Percentiles rank a stretch among this genome's conserved stretches.
Conservation (phyloP, 1,284 basidiomycete genomes). For the Malassezia psittaci region DNA sequence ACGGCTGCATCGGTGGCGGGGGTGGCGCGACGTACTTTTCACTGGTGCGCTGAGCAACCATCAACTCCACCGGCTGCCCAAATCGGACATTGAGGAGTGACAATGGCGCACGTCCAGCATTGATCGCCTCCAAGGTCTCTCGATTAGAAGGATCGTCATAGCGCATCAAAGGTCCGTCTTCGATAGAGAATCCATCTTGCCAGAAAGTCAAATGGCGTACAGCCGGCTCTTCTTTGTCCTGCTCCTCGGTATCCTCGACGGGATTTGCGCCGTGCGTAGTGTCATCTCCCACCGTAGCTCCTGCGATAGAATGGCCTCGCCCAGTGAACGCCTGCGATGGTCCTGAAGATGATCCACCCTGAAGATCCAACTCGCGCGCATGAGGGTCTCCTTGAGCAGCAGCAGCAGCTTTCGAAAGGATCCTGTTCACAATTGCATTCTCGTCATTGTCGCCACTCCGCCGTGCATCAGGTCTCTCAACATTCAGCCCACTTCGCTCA, state of each 20-base stretch:
- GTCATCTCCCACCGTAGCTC: conserved; percentile 25
- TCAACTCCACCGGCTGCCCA: conserved; percentile 76
- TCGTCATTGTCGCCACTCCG: conserved; percentile 51
- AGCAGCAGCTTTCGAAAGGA: conserved; percentile 64
- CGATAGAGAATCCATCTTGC: conserved; percentile 85
- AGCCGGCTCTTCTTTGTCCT: conserved; percentile 54
- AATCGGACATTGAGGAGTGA: conserved; percentile 64
- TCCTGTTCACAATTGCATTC: conserved; percentile 61
- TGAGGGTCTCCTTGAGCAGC: conserved; percentile 50
- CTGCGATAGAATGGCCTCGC: conserved; percentile 16
- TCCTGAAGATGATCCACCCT: background rate
- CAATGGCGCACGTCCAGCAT: conserved; percentile 70
- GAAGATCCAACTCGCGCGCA: background rate
- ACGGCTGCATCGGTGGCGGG: conserved; percentile 52
- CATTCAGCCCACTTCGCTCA: conserved; percentile 65
- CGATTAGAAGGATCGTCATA: conserved; percentile 74
- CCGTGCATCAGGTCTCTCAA: conserved; percentile 67
- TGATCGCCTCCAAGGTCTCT: conserved; percentile 65
- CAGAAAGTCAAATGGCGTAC: conserved; percentile 80
- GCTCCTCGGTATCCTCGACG: conserved; percentile 19
- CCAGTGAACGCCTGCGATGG: conserved; percentile 23
- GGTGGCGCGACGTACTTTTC: conserved; percentile 64
- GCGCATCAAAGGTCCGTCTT: conserved; percentile 72
- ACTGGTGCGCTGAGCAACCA: conserved; percentile 62
- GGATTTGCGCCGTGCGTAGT: background rate